A percentile compares a stretch with the other conserved stretches of the same genome.
phyloP scores from a whole-genome alignment of 345 rosid genomes.

The Hibiscus syriacus region DNA sequence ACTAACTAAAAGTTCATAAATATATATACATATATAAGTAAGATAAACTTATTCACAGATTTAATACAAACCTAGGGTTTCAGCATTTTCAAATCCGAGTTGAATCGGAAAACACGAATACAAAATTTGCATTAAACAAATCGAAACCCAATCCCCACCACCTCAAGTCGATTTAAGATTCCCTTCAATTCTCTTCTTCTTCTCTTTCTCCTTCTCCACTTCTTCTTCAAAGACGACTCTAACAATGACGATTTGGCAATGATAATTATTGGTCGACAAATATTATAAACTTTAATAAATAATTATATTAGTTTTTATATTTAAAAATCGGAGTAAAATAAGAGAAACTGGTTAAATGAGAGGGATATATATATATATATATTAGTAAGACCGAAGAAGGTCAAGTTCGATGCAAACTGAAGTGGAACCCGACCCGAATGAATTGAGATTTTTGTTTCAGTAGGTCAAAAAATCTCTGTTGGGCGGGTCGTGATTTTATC shows the following conservation, averaged over 20 bases:
- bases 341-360: too few species aligned
- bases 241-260: slow-evolving; percentile 14
- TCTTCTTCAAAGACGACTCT: background rate
- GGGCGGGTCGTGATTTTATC: too few species aligned
- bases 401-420: too few species aligned
- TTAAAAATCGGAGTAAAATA: too few species aligned
- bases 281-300: background rate
- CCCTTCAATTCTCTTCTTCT: background rate
- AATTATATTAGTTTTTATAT: too few species aligned
- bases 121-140: too few species aligned
- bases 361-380: too few species aligned
- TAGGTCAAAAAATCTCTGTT: too few species aligned
- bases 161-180: background rate
- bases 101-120: slow-evolving; percentile 11
- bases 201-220: background rate
- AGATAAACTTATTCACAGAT: background rate
- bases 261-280: slow-evolving; percentile 11
- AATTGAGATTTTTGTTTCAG: too few species aligned
- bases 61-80: slow-evolving; percentile 20
- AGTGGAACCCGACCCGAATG: too few species aligned
- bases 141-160: background rate
- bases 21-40: too few species aligned
- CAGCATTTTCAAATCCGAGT: background rate
- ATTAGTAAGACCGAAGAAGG: too few species aligned
- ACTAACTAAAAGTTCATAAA: background rate